Evolutionary conservation across 495 filamentous ascomycete species (phyloP), one percentile per base, ranked within the genome.

Genomic region (Glutinoglossum americanum): DNA sequence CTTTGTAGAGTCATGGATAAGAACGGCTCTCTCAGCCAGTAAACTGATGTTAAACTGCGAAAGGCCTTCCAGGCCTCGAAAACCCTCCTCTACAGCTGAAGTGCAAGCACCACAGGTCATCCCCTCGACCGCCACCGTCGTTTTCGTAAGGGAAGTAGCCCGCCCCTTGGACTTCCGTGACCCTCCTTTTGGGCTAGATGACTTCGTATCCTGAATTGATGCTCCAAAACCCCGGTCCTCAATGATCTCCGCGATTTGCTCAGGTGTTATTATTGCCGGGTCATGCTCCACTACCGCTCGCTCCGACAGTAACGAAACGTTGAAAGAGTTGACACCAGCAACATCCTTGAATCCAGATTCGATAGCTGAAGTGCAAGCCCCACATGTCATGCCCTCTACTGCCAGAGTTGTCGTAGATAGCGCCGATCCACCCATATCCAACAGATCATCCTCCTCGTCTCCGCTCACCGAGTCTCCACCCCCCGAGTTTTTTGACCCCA

Each of bases 31-130:
- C 64, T 96, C 89, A 8, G 92, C 89, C 10, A 97, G 77, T 44
- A 98, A 69, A 60, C 89, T 95, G 67, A 98, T 87, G 65, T 89
- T 92, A 71, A 97, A 94, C 64, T 86, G 83, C 44, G 81, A 74
- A 15, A 98, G 68, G 0, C 90, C 93, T 1, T 81, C 71, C 17
- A 90, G 72, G 59, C 80, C 80, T 57, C 80, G 77, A 64, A 97
- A 93, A 1, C 84, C 88, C 54, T 79, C 78, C 67, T 95, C 83
- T 21, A 97, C 78, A 45, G 92, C 89, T 11, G 89, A 85, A 7
- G 90, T 96, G 67, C 92, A 98, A 27, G 90, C 87, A 23, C 90
- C 90, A 64, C 90, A 98, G 4, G 90, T 97, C 92, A 98, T 97
- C 30, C 92, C 92, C 62, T 84, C 85, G 26, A 98, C 78, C 3